Conservation (phyloP, 805 yeast genomes). For the Peterozyma toletana region DNA sequence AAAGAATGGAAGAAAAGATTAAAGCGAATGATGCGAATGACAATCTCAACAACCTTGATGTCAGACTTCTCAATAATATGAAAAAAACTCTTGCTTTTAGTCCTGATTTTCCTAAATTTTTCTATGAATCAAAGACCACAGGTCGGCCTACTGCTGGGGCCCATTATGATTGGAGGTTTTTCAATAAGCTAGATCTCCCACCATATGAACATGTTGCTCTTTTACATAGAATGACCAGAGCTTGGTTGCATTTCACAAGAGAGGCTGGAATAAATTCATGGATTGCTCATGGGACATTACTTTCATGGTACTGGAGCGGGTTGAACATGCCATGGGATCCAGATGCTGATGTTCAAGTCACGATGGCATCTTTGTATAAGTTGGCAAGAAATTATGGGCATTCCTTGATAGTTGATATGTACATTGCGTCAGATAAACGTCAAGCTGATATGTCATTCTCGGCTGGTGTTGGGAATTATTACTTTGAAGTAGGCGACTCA, state of each 20-base stretch:
- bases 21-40: neutral
- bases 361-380: conserved; percentile 36
- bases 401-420: conserved; percentile 35
- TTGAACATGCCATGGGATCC: conserved; percentile 59
- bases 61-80: conserved; percentile 12
- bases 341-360: conserved; percentile 61
- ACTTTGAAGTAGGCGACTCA: conserved; percentile 38
- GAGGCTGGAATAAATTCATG: conserved; percentile 43
- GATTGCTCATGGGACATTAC: conserved; percentile 61
- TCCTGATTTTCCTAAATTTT: conserved; percentile 19
- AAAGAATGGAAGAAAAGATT: conserved; percentile 9
- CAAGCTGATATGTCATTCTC: conserved; percentile 22
- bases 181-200: conserved; percentile 36
- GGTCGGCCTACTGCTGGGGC: conserved; percentile 15
- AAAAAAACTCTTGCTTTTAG: conserved; percentile 5
- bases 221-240: conserved; percentile 41
- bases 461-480: conserved; percentile 50
- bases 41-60: conserved; percentile 12
- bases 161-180: conserved; percentile 51
- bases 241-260: conserved; percentile 42
- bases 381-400: conserved; percentile 43
- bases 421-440: conserved; percentile 6
- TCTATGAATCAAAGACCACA: conserved; percentile 26
- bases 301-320: conserved; percentile 64
- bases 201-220: conserved; percentile 28